Evolutionary conservation across 148 eudicot species (phyloP).

Genomic region (Vaccinium darrowii): DNA sequence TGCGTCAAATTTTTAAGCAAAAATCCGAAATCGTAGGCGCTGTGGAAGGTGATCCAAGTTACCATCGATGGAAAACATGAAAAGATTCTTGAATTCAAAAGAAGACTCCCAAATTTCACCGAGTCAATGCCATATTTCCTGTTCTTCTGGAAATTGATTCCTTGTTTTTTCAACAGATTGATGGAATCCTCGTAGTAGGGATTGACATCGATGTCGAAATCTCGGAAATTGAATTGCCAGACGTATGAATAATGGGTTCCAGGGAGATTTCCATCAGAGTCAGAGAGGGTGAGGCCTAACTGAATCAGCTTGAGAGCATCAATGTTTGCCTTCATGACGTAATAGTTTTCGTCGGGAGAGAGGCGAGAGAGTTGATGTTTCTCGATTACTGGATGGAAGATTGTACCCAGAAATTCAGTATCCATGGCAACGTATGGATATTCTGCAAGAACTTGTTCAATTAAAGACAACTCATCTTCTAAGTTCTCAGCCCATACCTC

Average conservation of each 20-base stretch:
- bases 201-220: not conserved
- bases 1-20: conserved; percentile 11
- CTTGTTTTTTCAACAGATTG: not conserved
- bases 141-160: not conserved
- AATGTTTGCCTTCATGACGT: not conserved
- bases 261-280: not conserved
- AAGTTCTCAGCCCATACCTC: not conserved
- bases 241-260: not conserved
- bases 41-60: conserved; percentile 36
- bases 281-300: not conserved
- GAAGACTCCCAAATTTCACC: not conserved
- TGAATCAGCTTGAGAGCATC: not conserved
- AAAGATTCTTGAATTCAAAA: not conserved
- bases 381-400: not conserved
- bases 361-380: not conserved
- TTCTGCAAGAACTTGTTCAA: not conserved
- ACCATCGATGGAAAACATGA: conserved; percentile 10
- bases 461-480: not conserved
- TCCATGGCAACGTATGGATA: not conserved
- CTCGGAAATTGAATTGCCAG: not conserved
- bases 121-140: not conserved
- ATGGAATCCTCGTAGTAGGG: not conserved
- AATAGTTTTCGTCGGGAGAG: not conserved
- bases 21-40: conserved; percentile 20
- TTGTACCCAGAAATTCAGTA: not conserved